These are phyloP conservation scores for Entomortierella chlamydospora DNA, from an alignment of 192 early-diverging fungal species.

Conservation along the genomic window DNA sequence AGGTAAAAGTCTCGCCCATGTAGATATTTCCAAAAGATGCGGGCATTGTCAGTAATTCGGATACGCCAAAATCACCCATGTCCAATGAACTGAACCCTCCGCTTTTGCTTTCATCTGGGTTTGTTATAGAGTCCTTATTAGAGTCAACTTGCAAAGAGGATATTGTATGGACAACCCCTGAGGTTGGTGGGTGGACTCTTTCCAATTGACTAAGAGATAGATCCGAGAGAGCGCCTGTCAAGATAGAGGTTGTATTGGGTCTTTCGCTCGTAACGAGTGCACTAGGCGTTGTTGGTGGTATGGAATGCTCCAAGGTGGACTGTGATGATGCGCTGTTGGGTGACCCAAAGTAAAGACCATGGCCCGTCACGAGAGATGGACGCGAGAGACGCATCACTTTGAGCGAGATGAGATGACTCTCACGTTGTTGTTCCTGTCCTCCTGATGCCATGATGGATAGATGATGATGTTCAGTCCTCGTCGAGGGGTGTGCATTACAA, in stretches of 20 bases:
- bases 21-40: constrained; percentile 93
- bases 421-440: constrained; percentile 50
- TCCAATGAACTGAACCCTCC: constrained; percentile 16
- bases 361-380: constrained; percentile 70
- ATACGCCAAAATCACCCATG: constrained; percentile 71
- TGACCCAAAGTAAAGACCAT: constrained; percentile 56
- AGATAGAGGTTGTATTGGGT: constrained; percentile 60
- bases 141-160: constrained; percentile 11
- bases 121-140: background rate
- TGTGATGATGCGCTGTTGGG: constrained; percentile 25
- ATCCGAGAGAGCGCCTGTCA: constrained; percentile 45
- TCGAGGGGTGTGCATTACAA: background rate
- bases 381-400: constrained; percentile 94
- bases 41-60: constrained; percentile 82
- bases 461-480: background rate
- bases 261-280: constrained; percentile 10
- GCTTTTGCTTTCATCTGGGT: background rate
- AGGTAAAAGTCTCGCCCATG: constrained; percentile 91
- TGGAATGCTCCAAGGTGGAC: constrained; percentile 23
- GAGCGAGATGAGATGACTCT: constrained; percentile 79
- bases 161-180: background rate
- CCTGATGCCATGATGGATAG: constrained; percentile 30
- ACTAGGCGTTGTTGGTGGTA: background rate
- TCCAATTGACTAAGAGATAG: constrained; percentile 52
- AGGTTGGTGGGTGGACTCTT: constrained; percentile 43